A percentile compares a stretch with the other conserved stretches of the same genome.
phyloP scores from a whole-genome alignment of 306 rosid genomes.

The Rosa chinensis region DNA sequence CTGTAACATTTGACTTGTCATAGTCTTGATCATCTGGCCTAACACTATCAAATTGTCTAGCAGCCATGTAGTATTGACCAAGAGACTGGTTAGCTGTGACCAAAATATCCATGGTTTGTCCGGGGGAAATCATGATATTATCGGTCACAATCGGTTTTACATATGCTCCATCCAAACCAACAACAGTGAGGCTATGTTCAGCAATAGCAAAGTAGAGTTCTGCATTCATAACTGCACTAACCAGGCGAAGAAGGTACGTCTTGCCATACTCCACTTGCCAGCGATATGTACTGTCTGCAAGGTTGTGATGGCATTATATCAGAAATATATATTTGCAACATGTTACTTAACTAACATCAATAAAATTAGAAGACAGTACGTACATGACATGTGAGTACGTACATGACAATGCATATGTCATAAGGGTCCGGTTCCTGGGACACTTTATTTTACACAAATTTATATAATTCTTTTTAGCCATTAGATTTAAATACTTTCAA shows the following conservation, averaged over 20 bases:
- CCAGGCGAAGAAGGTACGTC: conserved; percentile 42
- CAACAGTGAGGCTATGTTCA: conserved; percentile 46
- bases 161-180: conserved; percentile 41
- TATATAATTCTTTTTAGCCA: too few relatives aligned
- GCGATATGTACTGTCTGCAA: neutral
- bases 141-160: conserved; percentile 29
- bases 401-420: too few relatives aligned
- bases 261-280: conserved; percentile 38
- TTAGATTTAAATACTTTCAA: too few relatives aligned
- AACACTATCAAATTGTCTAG: conserved; percentile 12
- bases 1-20: conserved; percentile 40
- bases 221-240: conserved; percentile 38
- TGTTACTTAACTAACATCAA: too few relatives aligned
- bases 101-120: conserved; percentile 46
- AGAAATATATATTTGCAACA: neutral
- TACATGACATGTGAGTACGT: too few relatives aligned
- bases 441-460: too few relatives aligned
- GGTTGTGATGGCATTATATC: neutral
- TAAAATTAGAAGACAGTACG: too few relatives aligned
- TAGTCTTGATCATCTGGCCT: conserved; percentile 6
- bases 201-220: conserved; percentile 38
- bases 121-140: conserved; percentile 42
- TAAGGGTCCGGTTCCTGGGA: too few relatives aligned
- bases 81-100: conserved; percentile 38
- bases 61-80: conserved; percentile 42